Evolutionary conservation across 768 basidiomycete species (phyloP), one percentile per base, ranked within the genome.

Genomic region (Lactarius quietus): DNA sequence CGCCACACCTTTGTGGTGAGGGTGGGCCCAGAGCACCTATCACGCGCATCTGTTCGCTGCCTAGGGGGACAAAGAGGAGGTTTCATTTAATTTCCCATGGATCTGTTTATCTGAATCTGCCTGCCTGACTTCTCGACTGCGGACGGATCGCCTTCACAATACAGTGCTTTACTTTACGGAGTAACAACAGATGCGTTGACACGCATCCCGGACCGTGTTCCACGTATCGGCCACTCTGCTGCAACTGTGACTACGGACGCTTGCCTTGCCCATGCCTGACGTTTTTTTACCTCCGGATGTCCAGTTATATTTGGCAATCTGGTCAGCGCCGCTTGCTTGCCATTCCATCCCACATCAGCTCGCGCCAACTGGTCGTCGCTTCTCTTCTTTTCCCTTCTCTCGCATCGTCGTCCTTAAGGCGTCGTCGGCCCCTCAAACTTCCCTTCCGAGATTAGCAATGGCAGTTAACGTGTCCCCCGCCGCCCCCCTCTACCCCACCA

Each of bases 231-330:
- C 28, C 36, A 5, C 18, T 39, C 48, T 38, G 55, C 43, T 55
- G 4, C 43, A 23, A n/a, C 23, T 36, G 35, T 18, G 8, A 10
- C 8, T n/a, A 48, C 23, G n/a, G 43, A 48, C 45, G 26, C 43
- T 45, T 6, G 3, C 45, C 45, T 26, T 26, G 23, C 45, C 23
- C 45, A 51, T 51, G 26, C 48, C n/a, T 45, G 43, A 45, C 4
- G n/a, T 18, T 43, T 54, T 12, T n/a, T 53, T 61, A 61, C 36
- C 60, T 54, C 60, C 60, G 52, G 51, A 53, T 41, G 52, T 39
- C 36, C 60, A 29, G 33, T 55, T 20, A 28, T 20, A 55, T 55
- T 35, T 51, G 48, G 48, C 1, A 35, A 55, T 35, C 9, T 35
- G 33, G 53, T 54, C 54, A 55, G 31, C 54, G 54, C 53, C 53